A percentile compares a stretch with the other conserved stretches of the same genome.
Conservation (phyloP, 106 monocot species). For the Dactylorhiza incarnata region DNA sequence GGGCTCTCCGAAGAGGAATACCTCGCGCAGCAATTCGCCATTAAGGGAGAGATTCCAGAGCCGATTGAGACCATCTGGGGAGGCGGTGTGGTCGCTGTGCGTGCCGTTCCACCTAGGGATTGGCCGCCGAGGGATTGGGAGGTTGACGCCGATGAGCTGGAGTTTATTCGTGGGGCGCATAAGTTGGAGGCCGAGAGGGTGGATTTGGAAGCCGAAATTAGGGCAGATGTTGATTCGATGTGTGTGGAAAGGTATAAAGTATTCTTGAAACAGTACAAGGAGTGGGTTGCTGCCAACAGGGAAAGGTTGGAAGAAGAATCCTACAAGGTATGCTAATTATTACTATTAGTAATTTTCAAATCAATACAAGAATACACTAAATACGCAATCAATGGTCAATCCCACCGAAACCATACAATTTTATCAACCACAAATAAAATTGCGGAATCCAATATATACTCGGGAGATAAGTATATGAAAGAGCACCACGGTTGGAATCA, state of each 20-base stretch:
- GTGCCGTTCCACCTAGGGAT: constrained; percentile 76
- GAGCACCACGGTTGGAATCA: no score
- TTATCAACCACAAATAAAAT: no score
- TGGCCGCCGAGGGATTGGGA: constrained; percentile 96
- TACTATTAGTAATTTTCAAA: not conserved
- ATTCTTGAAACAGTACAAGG: constrained; percentile 93
- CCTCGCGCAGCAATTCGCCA: constrained; percentile 41
- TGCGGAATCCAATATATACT: no score
- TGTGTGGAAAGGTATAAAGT: constrained; percentile 71
- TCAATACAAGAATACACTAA: no score
- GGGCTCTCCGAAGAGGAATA: constrained; percentile 67
- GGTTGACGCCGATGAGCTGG: constrained; percentile 77
- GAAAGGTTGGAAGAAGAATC: constrained; percentile 81
- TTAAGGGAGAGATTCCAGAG: constrained; percentile 71
- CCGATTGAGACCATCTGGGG: constrained; percentile 62
- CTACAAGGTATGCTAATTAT: constrained; percentile 47
- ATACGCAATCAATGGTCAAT: no score
- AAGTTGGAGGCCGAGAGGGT: constrained; percentile 44
- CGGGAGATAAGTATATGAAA: no score
- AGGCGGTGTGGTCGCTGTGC: constrained; percentile 45
- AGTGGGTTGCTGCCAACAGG: constrained; percentile 77
- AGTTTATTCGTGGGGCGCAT: constrained; percentile 73
- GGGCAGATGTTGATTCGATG: constrained; percentile 34
- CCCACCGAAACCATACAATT: no score
- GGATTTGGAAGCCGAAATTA: constrained; percentile 32